phyloP scores from a whole-genome alignment of 805 yeast species.

The Candida xyloterini region DNA sequence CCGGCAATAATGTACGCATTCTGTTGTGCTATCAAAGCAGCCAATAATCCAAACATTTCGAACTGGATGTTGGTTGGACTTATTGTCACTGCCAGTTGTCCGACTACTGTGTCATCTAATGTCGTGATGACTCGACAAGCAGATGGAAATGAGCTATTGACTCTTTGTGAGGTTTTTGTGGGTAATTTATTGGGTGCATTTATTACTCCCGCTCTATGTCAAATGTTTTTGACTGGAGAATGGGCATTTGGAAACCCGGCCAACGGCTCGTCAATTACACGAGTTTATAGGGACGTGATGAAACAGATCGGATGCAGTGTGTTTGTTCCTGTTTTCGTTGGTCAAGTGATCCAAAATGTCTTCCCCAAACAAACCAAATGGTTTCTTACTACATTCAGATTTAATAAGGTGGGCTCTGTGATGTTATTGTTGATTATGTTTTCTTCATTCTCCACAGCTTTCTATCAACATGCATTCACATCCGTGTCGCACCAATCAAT shows the following conservation, averaged over 20 bases:
- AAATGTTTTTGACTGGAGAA: conserved; percentile 55
- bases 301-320: conserved; percentile 79
- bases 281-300: conserved; percentile 73
- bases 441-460: conserved; percentile 79
- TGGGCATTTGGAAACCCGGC: conserved; percentile 86
- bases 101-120: conserved; percentile 88
- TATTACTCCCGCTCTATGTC: conserved; percentile 80
- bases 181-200: conserved; percentile 87
- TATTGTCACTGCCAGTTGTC: conserved; percentile 80
- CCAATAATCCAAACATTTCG: conserved; percentile 58
- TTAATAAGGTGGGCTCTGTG: conserved; percentile 73
- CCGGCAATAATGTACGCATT: conserved; percentile 59
- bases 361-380: conserved; percentile 64
- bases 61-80: conserved; percentile 79
- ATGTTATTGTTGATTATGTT: conserved; percentile 65
- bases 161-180: conserved; percentile 79
- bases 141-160: conserved; percentile 70
- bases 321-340: conserved; percentile 84
- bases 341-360: conserved; percentile 74
- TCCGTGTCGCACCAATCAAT: conserved; percentile 50
- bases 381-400: conserved; percentile 52
- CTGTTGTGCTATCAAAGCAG: conserved; percentile 59
- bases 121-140: conserved; percentile 90
- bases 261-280: conserved; percentile 46
- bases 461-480: conserved; percentile 75